Evolutionary conservation across 805 yeast genomes (phyloP).

Genomic region (Candida corydali): DNA sequence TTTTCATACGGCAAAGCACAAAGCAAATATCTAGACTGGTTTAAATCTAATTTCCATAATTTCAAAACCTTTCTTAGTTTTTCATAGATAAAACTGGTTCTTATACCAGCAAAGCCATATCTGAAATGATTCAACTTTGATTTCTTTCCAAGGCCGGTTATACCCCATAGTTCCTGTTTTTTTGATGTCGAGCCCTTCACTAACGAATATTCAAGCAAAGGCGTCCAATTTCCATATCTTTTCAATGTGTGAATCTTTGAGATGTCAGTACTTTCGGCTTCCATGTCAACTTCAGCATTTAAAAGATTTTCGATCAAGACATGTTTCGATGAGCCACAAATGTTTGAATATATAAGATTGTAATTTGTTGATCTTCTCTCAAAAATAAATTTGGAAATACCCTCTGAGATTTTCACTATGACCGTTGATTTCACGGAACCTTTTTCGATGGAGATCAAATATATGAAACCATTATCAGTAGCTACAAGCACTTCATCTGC

Average conservation of each 20-base stretch:
- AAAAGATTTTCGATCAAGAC: constrained; percentile 22
- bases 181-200: constrained; percentile 18
- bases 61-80: constrained; percentile 26
- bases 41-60: constrained; percentile 15
- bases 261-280: constrained; percentile 10
- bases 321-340: constrained; percentile 36
- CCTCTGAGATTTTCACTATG: constrained; percentile 32
- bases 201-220: constrained; percentile 38
- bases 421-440: constrained; percentile 20
- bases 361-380: constrained; percentile 16
- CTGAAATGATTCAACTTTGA: constrained; percentile 30
- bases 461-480: constrained; percentile 31
- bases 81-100: constrained; percentile 23
- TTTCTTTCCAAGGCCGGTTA: constrained; percentile 33
- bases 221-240: constrained; percentile 46
- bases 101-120: constrained; percentile 25
- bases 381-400: constrained; percentile 30
- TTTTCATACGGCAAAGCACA: constrained; percentile 39
- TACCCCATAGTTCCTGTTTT: constrained; percentile 42
- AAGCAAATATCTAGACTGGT: constrained; percentile 20
- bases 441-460: constrained; percentile 21
- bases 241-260: constrained; percentile 20
- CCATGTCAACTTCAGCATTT: neutral
- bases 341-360: constrained; percentile 36
- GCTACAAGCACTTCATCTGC: constrained; percentile 29